Percentiles rank a stretch among this genome's conserved stretches.
Conservation (phyloP, 352 stramenopile species). For the Phytopythium chamaehyphon region DNA sequence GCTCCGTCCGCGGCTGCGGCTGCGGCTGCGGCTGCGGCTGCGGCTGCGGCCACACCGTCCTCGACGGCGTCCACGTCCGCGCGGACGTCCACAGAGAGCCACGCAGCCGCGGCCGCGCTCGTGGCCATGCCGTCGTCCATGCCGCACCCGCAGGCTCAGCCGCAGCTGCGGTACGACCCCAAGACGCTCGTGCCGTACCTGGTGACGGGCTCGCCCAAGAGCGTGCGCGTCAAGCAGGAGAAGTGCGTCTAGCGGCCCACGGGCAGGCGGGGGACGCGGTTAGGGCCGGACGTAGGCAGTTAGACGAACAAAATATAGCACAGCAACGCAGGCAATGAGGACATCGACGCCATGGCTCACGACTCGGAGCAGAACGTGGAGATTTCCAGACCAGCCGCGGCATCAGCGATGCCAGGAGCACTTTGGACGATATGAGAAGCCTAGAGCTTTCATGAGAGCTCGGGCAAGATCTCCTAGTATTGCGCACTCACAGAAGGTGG, state of each 20-base stretch:
- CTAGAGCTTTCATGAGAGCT: too few relatives aligned
- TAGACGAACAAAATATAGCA: background rate
- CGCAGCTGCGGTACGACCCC: slow-evolving; percentile 27
- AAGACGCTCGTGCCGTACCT: slow-evolving; percentile 7
- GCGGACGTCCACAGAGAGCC: slow-evolving; percentile 19
- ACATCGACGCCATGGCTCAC: too few relatives aligned
- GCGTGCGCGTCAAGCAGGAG: slow-evolving; percentile 30
- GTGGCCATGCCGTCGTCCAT: slow-evolving; percentile 20
- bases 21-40: slow-evolving; percentile 12
- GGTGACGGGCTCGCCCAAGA: slow-evolving; percentile 3
- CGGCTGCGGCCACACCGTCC: background rate
- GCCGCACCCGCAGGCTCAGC: slow-evolving; percentile 8
- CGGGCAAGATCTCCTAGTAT: too few relatives aligned
- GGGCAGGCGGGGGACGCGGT: background rate
- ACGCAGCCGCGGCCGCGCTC: slow-evolving; percentile 38
- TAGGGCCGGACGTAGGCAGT: background rate
- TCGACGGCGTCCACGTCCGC: slow-evolving; percentile 4
- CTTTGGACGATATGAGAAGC: too few relatives aligned
- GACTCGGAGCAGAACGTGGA: too few relatives aligned
- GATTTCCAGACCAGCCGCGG: too few relatives aligned
- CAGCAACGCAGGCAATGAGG: too few relatives aligned
- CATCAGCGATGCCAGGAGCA: too few relatives aligned
- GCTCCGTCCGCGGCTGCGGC: slow-evolving; percentile 3
- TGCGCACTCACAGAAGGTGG: background rate
- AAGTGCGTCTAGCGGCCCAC: slow-evolving; percentile 16